Conservation (phyloP, 2,329 filamentous ascomycete genomes). For the Bretziella fagacearum region DNA sequence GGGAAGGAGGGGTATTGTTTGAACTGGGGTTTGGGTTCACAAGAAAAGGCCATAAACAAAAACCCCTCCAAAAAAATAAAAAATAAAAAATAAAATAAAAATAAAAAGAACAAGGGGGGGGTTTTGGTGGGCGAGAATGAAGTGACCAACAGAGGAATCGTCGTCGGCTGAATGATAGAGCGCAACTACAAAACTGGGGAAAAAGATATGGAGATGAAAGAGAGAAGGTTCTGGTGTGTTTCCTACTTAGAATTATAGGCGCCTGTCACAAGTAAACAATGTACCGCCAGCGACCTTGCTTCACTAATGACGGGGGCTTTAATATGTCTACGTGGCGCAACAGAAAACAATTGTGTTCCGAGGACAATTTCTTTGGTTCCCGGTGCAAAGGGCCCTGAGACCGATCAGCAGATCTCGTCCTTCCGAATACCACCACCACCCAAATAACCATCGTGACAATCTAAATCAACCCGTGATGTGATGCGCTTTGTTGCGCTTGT, state of each 20-base stretch:
- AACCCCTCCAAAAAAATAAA: too few species aligned
- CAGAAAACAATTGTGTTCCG: neutral
- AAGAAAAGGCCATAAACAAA: too few species aligned
- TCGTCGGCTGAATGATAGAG: neutral
- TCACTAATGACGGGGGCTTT: too few species aligned
- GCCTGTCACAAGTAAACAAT: too few species aligned
- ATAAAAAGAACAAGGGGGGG: neutral
- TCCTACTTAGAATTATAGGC: too few species aligned
- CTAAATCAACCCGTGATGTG: neutral
- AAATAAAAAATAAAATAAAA: too few species aligned
- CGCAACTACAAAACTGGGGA: slow-evolving; percentile 1
- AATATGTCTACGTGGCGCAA: too few species aligned
- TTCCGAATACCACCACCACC: neutral
- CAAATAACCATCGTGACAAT: neutral
- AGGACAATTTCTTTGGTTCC: neutral
- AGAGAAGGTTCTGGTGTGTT: slow-evolving; percentile 1
- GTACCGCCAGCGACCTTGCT: too few species aligned
- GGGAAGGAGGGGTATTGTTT: neutral
- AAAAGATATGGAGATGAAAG: slow-evolving; percentile 2
- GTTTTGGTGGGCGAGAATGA: neutral
- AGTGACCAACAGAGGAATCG: neutral
- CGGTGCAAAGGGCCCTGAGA: neutral
- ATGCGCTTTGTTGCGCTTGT: too few species aligned
- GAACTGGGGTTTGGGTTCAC: neutral
- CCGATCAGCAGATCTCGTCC: neutral